Percentiles rank a stretch among this genome's conserved stretches.
phyloP scores from a whole-genome alignment of 345 rosid genomes.

The Eucalyptus albens region DNA sequence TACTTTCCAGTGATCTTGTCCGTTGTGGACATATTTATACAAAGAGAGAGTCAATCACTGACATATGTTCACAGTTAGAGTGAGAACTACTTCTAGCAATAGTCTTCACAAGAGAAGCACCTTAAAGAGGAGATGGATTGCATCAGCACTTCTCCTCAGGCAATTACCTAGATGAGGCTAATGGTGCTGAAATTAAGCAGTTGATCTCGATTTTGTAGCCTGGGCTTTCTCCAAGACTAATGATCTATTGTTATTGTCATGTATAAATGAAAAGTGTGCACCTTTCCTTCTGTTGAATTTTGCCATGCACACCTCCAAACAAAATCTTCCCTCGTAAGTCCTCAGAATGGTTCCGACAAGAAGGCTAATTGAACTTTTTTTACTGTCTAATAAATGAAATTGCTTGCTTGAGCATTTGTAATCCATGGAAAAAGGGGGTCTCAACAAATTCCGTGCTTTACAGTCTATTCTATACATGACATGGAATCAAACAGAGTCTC shows the following conservation, averaged over 20 bases:
- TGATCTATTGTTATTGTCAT: neutral
- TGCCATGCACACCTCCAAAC: neutral
- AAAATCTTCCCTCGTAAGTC: neutral
- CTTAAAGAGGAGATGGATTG: neutral
- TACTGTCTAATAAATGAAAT: neutral
- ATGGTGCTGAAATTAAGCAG: neutral
- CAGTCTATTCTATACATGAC: neutral
- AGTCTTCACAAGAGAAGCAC: neutral
- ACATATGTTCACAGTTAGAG: neutral
- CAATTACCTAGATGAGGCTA: neutral
- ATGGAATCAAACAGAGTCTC: neutral
- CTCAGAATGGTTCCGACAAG: neutral
- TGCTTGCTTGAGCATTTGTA: neutral
- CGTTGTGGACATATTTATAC: neutral
- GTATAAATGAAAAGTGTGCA: neutral
- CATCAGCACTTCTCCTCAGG: neutral
- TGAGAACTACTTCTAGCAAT: neutral
- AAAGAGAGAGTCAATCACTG: neutral
- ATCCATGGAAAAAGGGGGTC: neutral
- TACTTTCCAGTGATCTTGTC: neutral
- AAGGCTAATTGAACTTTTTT: neutral
- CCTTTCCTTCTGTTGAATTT: neutral
- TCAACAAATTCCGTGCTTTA: neutral
- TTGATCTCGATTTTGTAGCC: neutral
- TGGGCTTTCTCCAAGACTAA: neutral